Evolutionary conservation across 495 filamentous ascomycete species (phyloP), one percentile per base, ranked within the genome.

Genomic region (Aspergillus affinis): DNA sequence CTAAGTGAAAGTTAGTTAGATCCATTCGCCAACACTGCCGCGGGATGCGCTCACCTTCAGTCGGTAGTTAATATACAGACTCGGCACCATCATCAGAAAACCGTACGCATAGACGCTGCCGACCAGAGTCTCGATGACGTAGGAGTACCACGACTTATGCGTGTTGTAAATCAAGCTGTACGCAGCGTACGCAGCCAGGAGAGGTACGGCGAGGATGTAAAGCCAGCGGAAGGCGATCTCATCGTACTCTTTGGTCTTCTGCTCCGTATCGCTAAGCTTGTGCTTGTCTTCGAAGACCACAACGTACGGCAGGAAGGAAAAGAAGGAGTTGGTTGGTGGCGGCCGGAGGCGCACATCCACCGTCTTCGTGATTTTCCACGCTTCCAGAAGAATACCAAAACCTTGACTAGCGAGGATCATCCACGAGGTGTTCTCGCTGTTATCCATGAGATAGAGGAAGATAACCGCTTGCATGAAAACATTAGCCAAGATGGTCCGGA

Each of bases 71-170:
- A 98, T 98, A 73, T 98, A 98, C 56, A 98, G 80, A 59, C 85
- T 89, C 27, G 94, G 94, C 18, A 98, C 91, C 94, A 98, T 98
- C 95, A 98, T 98, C 60, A 98, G 75, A 79, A 98, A 98, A 8
- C 94, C 94, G 67, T 98, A 98, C 1, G 94, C 93, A 71, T 98
- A 98, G 32, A 98, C 94, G 51, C 89, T 93, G 6, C 94, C 94
- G 17, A 98, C 94, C 2, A 98, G 86, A 0, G 94, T 97, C 30
- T 95, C 84, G 61, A 91, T 89, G 72, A 95, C 80, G 76, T 91
- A 98, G 19, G 87, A 91, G 73, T 98, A 98, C 95, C 95, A 98
- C 55, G 89, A 93, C 79, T 98, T 98, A 79, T 98, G 94, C 1
- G 87, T 90, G 46, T 98, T 92, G 78, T 98, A 98, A 50, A 94